Base-by-base conservation (phyloP, 768 basidiomycete species). In the Boletus barrowsii region DNA sequence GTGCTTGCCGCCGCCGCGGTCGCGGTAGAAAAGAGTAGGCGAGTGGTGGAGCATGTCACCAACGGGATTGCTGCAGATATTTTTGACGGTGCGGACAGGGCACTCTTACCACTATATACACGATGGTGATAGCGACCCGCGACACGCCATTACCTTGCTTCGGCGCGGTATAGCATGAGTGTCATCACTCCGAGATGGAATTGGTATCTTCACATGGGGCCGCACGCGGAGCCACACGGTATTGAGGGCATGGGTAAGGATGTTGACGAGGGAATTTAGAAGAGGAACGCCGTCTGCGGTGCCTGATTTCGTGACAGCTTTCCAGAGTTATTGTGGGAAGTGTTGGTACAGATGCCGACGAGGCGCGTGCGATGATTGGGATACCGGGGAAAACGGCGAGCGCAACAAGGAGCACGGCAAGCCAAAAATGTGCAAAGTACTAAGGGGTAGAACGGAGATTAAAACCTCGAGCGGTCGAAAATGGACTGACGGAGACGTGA, bases 21-120 rank as follows among this genome's bases (percentile, higher is more conserved):
- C 62, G 10, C 77, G 72, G 56, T 78, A 77, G 29, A 35, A 1
- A 77, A 77, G 10, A 77, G 70, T 9, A 79, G 57, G 3, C 73
- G 68, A 4, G 75, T 73, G 8, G 67, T 62, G 49, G 74, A 73
- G 14, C 68, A 74, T 6, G 60, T 59, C 20, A 75, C 65, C 53
- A 67, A 54, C 10, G 70, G 58, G n/a, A 70, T 42, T 39, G 58
- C 43, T 24, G 17, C 10, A 35, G 33, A 35, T 10, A 35, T 35
- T 5, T 11, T 36, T n/a, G 57, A 40, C 15, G 39, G 35, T 9
- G 29, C 26, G n/a, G 47, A 29, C 47, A 22, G 14, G 37, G 54
- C 14, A 42, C 53, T 10, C 44, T 60, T 62, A 11, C 54, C 68
- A 4, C 60, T 42, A 14, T 68, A 70, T 11, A 74, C 48, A 18